Conservation (phyloP, 2,329 filamentous ascomycete genomes). For the Fusarium sp. region DNA sequence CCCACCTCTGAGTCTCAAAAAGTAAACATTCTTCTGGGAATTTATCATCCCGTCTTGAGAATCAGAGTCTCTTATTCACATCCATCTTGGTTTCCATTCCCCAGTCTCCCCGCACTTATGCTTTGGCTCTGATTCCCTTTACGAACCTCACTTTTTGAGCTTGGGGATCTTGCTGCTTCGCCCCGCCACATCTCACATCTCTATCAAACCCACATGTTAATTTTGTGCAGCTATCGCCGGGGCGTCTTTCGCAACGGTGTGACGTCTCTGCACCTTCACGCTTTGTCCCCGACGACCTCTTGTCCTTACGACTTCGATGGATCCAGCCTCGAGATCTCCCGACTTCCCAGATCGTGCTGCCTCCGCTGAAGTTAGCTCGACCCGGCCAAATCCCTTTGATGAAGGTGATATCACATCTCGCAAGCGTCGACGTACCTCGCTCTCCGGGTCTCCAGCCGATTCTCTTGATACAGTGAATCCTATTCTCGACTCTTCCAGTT, state of each 20-base stretch:
- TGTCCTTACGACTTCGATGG: constrained; percentile 63
- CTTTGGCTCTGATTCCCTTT: constrained; percentile 33
- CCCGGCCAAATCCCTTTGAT: constrained; percentile 74
- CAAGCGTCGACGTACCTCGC: constrained; percentile 73
- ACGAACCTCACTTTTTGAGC: constrained; percentile 20
- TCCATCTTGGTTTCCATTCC: constrained; percentile 23
- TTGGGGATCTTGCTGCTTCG: constrained; percentile 37
- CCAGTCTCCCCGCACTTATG: constrained; percentile 6
- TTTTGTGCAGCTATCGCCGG: constrained; percentile 64
- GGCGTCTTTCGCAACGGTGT: constrained; percentile 67
- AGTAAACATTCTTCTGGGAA: constrained; percentile 36
- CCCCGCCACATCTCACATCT: constrained; percentile 40
- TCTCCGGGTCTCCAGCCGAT: constrained; percentile 66
- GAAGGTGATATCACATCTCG: constrained; percentile 68
- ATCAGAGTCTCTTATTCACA: constrained; percentile 26
- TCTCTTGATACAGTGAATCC: constrained; percentile 61
- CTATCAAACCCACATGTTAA: constrained; percentile 68
- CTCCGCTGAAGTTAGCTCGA: constrained; percentile 73
- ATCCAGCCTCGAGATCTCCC: constrained; percentile 63
- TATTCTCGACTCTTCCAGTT: constrained; percentile 52
- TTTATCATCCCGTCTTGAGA: constrained; percentile 19
- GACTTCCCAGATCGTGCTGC: constrained; percentile 70
- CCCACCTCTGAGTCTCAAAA: constrained; percentile 36
- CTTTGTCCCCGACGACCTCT: constrained; percentile 54
- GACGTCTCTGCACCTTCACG: constrained; percentile 62